Percentiles rank a stretch among this genome's conserved stretches.
Evolutionary conservation across 805 yeast species (phyloP).

Genomic region (Candida saitoana): DNA sequence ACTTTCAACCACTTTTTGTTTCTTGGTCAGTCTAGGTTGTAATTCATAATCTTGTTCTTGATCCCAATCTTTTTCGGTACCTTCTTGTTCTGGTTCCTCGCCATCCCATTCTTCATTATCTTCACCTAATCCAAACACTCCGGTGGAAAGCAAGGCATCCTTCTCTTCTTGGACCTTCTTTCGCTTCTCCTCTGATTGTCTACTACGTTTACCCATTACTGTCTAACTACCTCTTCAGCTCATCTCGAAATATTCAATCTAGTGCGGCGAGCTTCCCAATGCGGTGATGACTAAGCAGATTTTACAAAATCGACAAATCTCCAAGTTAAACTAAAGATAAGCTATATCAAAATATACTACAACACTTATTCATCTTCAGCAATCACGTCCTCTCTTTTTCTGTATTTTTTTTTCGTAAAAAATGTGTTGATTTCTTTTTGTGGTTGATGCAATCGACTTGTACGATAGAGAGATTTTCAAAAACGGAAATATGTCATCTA

Average conservation of each 20-base stretch:
- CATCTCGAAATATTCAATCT: constrained; percentile 2
- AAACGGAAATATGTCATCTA: too few relatives aligned
- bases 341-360: too few relatives aligned
- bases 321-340: too few relatives aligned
- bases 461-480: too few relatives aligned
- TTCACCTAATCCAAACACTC: constrained; percentile 23
- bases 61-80: constrained; percentile 44
- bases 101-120: constrained; percentile 3
- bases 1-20: constrained; percentile 54
- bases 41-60: constrained; percentile 78
- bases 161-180: constrained; percentile 37
- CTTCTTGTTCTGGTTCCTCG: constrained; percentile 5
- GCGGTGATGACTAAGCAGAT: neutral
- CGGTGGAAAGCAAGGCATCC: constrained; percentile 37
- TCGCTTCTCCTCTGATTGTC: constrained; percentile 23
- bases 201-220: constrained; percentile 33
- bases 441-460: too few relatives aligned
- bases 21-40: constrained; percentile 55
- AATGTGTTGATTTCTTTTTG: too few relatives aligned
- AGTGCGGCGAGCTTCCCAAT: neutral
- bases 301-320: too few relatives aligned
- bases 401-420: too few relatives aligned
- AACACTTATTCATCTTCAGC: too few relatives aligned
- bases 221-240: neutral
- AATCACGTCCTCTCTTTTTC: too few relatives aligned